Evolutionary conservation across 2,329 filamentous ascomycete species (phyloP).

Genomic region (Orbilia ellipsospora): DNA sequence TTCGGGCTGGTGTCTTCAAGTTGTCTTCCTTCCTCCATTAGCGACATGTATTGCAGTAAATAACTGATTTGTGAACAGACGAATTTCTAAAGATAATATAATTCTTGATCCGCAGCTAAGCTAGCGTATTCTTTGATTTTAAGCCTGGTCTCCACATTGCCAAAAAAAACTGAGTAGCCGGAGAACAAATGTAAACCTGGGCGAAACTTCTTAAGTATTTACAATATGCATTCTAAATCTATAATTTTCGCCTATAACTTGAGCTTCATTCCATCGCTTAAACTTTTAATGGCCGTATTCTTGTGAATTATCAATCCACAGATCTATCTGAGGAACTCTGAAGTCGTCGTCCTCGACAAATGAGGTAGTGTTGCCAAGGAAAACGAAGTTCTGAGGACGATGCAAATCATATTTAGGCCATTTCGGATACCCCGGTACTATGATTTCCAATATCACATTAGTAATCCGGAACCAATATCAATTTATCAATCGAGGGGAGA

Average conservation of each 20-base stretch:
- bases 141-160: too few relatives aligned
- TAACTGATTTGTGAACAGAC: too few relatives aligned
- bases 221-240: background rate
- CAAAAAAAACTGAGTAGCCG: too few relatives aligned
- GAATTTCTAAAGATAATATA: too few relatives aligned
- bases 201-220: background rate
- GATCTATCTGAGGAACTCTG: conserved; percentile 36
- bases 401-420: conserved; percentile 41
- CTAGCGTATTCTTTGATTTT: too few relatives aligned
- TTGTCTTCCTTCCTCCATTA: too few relatives aligned
- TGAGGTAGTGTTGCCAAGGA: conserved; percentile 42
- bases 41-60: too few relatives aligned
- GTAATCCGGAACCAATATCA: background rate
- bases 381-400: conserved; percentile 47
- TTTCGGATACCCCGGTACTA: conserved; percentile 42
- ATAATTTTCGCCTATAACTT: too few relatives aligned
- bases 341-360: conserved; percentile 42
- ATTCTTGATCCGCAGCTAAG: too few relatives aligned
- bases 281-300: conserved; percentile 28
- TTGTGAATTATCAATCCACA: conserved; percentile 33
- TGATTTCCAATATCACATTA: background rate
- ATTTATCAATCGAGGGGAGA: background rate
- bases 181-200: too few relatives aligned
- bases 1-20: too few relatives aligned
- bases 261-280: too few relatives aligned